Base-by-base conservation (phyloP, 345 rosid species). In the Eucalyptus pauciflora region DNA sequence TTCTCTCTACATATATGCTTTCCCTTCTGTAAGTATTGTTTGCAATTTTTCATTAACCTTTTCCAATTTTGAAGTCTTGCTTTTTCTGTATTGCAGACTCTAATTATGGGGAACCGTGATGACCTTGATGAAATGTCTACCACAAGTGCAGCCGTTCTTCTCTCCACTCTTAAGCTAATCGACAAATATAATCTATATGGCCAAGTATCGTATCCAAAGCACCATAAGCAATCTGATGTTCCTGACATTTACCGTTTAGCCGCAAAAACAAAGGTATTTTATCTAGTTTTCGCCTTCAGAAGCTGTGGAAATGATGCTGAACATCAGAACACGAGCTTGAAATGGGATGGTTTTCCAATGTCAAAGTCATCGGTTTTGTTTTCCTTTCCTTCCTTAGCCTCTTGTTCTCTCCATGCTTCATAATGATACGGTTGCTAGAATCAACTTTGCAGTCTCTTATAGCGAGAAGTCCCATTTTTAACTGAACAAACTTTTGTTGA, bases 201-300 rank as follows among this genome's bases (percentile, higher is more conserved):
- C 87, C 99, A 96, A 96, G 99, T 98, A 58, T 99, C 99, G 18
- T 98, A 98, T 88, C 99, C 99, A 87, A 98, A 98, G 91, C 99
- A 96, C 91, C 99, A 97, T 93, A 98, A 96, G 92, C 99, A 98
- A 93, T 94, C 94, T 50, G 99, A 96, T 89, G 99, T 98, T 93
- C 99, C 97, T 37, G 97, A 97, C 86, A 98, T 98, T 89, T 98
- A 98, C 94, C 96, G 99, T 89, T 93, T 98, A 69, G 99, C 99
- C 62, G 98, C 99, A 89, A 97, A 95, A 91, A 95, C 99, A 33
- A 98, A 98, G 99, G 99, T 97, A 93, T 54, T 43, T 64, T 88
- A 20, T 89, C 27, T 45, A 45, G 41, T 54, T 7, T 24, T 51
- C 9, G 4, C 62, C 25, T 33, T 33, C 48, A 41, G 85, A 41